Percentiles rank a stretch among this genome's conserved stretches.
Evolutionary conservation across 1,284 basidiomycete species (phyloP).

Genomic region (Ceratobasidium sp.): DNA sequence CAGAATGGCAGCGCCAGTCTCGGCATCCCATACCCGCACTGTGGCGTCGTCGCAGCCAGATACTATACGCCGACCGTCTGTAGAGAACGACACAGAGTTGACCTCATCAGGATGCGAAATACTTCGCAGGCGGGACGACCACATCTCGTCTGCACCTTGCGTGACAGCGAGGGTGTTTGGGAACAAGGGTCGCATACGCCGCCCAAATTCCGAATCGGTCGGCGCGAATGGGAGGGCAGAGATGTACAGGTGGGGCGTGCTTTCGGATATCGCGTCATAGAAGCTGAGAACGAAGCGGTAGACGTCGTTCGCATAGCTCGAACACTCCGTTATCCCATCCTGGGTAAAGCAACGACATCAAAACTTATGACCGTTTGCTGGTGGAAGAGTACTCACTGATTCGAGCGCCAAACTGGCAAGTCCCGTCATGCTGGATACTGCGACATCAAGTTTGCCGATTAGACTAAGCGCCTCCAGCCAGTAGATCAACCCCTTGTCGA

Average conservation of each 20-base stretch:
- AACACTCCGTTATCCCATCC: not conserved
- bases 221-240: conserved; percentile 3
- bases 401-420: not conserved
- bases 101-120: not conserved
- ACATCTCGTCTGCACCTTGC: not conserved
- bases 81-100: not conserved
- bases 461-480: no score
- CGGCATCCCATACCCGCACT: no score
- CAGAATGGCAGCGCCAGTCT: not conserved
- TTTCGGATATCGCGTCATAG: conserved; percentile 4
- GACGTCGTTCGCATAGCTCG: not conserved
- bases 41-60: not conserved
- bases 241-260: conserved; percentile 1
- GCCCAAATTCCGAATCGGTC: not conserved
- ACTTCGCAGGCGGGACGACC: not conserved
- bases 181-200: not conserved
- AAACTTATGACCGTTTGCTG: not conserved
- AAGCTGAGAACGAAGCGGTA: not conserved
- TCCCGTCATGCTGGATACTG: not conserved
- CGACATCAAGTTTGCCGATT: not conserved
- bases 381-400: not conserved
- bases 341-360: not conserved
- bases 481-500: not conserved
- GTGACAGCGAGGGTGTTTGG: not conserved
- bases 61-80: not conserved